These are phyloP conservation scores for Ilex asprella DNA, from an alignment of 257 asterid species.

Conservation along the genomic window DNA sequence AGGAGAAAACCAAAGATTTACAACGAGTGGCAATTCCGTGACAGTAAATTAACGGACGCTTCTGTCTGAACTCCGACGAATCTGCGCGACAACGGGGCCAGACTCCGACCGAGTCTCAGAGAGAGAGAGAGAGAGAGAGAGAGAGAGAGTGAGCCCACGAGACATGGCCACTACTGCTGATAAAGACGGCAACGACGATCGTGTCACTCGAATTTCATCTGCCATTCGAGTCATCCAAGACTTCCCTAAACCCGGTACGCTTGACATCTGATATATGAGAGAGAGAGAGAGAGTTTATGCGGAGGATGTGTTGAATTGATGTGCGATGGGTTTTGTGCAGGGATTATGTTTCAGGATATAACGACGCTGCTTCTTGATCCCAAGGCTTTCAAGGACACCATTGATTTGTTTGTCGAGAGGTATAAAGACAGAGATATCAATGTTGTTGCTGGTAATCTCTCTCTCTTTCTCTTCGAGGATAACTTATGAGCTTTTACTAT, in stretches of 20 bases:
- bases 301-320: constrained; percentile 2
- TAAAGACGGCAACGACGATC: constrained; percentile 33
- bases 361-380: constrained; percentile 88
- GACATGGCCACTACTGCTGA: constrained; percentile 17
- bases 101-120: constrained; percentile 13
- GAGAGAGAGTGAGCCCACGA: constrained; percentile 24
- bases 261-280: background rate
- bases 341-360: constrained; percentile 90
- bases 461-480: background rate
- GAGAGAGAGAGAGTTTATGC: background rate
- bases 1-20: too few relatives aligned
- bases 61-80: background rate
- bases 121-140: constrained; percentile 11
- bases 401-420: constrained; percentile 90
- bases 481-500: background rate
- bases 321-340: constrained; percentile 21
- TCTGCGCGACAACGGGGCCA: constrained; percentile 13
- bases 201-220: constrained; percentile 63
- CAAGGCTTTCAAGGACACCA: constrained; percentile 76
- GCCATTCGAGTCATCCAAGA: constrained; percentile 81
- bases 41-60: background rate
- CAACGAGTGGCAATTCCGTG: too few relatives aligned
- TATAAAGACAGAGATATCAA: constrained; percentile 53
- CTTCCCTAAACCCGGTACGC: constrained; percentile 80
- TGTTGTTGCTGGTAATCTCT: constrained; percentile 66